Evolutionary conservation across 331 rosid genomes (phyloP).

Genomic region (Quercus tomentella): DNA sequence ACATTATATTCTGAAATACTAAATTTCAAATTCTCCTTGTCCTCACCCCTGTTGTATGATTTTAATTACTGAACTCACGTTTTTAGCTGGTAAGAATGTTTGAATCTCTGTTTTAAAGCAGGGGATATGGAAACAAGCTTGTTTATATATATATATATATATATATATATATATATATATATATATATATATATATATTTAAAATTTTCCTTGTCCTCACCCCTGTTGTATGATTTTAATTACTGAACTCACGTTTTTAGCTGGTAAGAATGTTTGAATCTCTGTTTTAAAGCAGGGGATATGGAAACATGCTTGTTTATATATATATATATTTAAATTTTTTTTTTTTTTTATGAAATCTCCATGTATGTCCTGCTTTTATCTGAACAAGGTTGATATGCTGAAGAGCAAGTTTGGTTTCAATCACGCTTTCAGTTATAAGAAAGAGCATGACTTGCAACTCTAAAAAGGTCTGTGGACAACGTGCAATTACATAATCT

Average conservation of each 20-base stretch:
- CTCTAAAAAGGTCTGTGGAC: constrained; percentile 13
- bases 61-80: not conserved
- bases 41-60: too few relatives aligned
- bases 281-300: too few relatives aligned
- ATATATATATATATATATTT: too few relatives aligned
- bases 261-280: too few relatives aligned
- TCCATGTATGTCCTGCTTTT: not conserved
- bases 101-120: not conserved
- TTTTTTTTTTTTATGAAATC: not conserved
- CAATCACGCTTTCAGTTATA: too few relatives aligned
- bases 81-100: not conserved
- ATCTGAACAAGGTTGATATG: constrained; percentile 15
- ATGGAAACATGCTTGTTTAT: too few relatives aligned
- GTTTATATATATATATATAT: too few relatives aligned
- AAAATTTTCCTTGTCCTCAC: too few relatives aligned
- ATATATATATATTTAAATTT: too few relatives aligned
- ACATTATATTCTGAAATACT: not conserved
- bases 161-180: too few relatives aligned
- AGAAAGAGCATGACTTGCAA: not conserved
- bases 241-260: too few relatives aligned
- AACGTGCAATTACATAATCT: not conserved
- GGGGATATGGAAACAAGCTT: not conserved
- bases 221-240: too few relatives aligned
- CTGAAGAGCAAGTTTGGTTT: constrained; percentile 19
- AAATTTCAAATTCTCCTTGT: not conserved